phyloP scores from a whole-genome alignment of 2,329 filamentous ascomycete species.

The Pseudogymnoascus verrucosus region DNA sequence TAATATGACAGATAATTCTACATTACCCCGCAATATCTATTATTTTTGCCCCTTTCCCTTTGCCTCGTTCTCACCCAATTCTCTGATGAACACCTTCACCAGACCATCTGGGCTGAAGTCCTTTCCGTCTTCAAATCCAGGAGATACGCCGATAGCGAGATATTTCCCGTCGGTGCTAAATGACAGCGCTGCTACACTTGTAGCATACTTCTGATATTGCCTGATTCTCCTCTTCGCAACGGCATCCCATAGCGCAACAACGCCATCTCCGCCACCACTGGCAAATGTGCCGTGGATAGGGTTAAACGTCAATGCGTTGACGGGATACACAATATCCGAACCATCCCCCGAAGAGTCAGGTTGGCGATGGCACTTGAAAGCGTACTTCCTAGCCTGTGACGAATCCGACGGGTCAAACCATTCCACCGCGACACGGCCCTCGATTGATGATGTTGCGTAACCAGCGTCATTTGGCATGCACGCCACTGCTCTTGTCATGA shows the following conservation, averaged over 20 bases:
- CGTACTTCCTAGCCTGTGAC: conserved; percentile 89
- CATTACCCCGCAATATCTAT: conserved; percentile 2
- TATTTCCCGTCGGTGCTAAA: conserved; percentile 59
- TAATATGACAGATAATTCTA: conserved; percentile 10
- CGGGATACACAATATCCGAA: conserved; percentile 63
- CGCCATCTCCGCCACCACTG: conserved; percentile 63
- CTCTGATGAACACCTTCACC: conserved; percentile 71
- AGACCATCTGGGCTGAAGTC: conserved; percentile 64
- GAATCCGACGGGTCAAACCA: conserved; percentile 90
- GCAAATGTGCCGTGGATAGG: conserved; percentile 59
- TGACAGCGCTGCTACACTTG: conserved; percentile 53
- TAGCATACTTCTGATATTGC: conserved; percentile 58
- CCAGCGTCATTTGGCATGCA: conserved; percentile 97
- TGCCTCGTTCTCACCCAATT: conserved; percentile 80
- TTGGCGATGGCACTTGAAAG: conserved; percentile 96
- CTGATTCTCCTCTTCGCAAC: conserved; percentile 61
- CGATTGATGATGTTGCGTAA: conserved; percentile 87
- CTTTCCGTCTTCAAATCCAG: conserved; percentile 62
- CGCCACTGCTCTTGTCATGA: conserved; percentile 85
- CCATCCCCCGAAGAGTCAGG: conserved; percentile 49
- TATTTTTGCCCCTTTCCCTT: conserved; percentile 27
- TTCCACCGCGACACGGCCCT: conserved; percentile 91
- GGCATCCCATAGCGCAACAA: conserved; percentile 66
- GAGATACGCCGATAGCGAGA: conserved; percentile 58
- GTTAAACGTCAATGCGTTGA: conserved; percentile 64